Percentiles rank a stretch among this genome's conserved stretches.
Conservation (phyloP, 163 green algal species). For the Trebouxia gelatinosa region DNA sequence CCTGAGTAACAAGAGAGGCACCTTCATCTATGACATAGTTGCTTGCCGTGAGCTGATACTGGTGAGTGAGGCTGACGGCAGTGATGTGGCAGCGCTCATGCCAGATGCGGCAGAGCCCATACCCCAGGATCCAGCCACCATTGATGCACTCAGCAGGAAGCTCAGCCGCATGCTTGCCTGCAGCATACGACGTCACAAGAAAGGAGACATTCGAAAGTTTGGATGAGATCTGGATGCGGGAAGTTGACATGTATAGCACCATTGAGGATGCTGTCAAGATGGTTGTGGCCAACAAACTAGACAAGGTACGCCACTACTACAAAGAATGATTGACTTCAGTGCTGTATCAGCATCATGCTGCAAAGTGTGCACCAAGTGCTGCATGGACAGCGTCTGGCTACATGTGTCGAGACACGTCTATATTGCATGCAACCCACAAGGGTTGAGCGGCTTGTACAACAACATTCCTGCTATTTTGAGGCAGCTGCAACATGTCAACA, state of each 20-base stretch:
- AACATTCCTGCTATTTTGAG: not conserved
- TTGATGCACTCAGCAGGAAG: slow-evolving; percentile 22
- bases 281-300: slow-evolving; percentile 95
- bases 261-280: slow-evolving; percentile 90
- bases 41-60: slow-evolving; percentile 7
- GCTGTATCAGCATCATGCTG: not conserved
- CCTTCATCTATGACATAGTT: slow-evolving; percentile 18
- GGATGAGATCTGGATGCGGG: slow-evolving; percentile 88
- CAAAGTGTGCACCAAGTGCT: not conserved
- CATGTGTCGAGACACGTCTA: too few relatives aligned
- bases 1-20: not conserved
- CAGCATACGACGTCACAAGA: slow-evolving; percentile 93
- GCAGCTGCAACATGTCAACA: not conserved
- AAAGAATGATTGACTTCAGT: not conserved
- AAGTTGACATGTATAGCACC: slow-evolving; percentile 90
- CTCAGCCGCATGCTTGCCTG: slow-evolving; percentile 27
- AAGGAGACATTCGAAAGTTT: slow-evolving; percentile 91
- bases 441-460: not conserved
- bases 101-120: not conserved
- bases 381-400: too few relatives aligned
- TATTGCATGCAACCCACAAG: too few relatives aligned
- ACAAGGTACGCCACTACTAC: slow-evolving; percentile 54
- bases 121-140: not conserved
- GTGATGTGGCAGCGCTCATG: not conserved
- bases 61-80: slow-evolving; percentile 3